phyloP scores from a whole-genome alignment of 345 rosid genomes.

The Hibiscus trionum region DNA sequence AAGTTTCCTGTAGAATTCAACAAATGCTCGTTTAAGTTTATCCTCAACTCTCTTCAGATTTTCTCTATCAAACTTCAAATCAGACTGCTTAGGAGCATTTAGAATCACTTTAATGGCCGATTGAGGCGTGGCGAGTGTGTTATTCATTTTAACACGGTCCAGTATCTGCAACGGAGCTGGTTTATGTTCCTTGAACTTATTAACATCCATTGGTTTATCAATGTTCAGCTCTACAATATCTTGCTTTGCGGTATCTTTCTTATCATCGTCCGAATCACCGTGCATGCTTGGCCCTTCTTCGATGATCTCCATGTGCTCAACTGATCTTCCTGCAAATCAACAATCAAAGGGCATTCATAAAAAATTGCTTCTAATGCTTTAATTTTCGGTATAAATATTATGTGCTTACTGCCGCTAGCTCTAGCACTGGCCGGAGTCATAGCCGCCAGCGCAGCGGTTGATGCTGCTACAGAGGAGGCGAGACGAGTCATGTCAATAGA shows the following conservation, averaged over 20 bases:
- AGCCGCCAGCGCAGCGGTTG: not conserved
- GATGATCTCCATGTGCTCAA: constrained; percentile 34
- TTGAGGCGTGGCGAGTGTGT: not conserved
- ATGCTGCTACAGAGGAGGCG: not conserved
- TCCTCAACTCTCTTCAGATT: not conserved
- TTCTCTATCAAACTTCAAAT: not conserved
- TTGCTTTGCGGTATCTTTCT: not conserved
- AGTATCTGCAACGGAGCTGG: not conserved
- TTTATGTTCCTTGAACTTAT: not conserved
- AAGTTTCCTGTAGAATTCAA: not conserved
- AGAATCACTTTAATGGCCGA: not conserved
- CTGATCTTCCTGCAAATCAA: constrained; percentile 32
- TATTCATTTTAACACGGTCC: not conserved
- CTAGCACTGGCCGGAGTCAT: not conserved
- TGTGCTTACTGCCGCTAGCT: not conserved
- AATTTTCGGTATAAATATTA: not conserved
- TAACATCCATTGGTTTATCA: not conserved
- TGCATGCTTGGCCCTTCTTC: constrained; percentile 17
- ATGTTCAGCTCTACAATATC: not conserved
- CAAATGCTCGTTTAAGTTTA: not conserved
- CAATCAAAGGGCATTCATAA: not conserved
- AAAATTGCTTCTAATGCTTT: not conserved
- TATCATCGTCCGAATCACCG: constrained; percentile 28
- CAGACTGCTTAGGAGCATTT: not conserved
- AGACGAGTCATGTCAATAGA: not conserved